Conservation (phyloP, 768 basidiomycete genomes). For the Hebeloma cylindrosporum region DNA sequence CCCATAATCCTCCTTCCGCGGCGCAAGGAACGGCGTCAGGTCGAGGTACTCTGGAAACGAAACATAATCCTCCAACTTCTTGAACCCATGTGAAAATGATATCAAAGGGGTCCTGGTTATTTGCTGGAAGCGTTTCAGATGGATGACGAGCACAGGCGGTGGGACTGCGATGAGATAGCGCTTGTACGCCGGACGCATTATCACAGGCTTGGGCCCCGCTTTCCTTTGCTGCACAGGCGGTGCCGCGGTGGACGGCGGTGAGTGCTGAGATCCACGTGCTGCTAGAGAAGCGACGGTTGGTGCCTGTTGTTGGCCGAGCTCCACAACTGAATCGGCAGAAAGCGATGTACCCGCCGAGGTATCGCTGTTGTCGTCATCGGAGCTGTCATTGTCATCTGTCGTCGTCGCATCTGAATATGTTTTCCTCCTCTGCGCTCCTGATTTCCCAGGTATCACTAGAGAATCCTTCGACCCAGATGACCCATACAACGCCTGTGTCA, state of each 20-base stretch:
- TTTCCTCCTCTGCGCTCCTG: constrained; percentile 6
- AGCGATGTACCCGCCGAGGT: constrained; percentile 32
- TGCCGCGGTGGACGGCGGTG: constrained; percentile 2
- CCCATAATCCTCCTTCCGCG: constrained; percentile 70
- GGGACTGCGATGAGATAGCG: constrained; percentile 87
- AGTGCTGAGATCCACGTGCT: neutral
- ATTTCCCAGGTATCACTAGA: constrained; percentile 21
- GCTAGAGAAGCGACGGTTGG: too few species aligned
- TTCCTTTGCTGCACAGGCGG: constrained; percentile 29
- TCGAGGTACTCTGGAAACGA: constrained; percentile 89
- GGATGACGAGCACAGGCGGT: constrained; percentile 88
- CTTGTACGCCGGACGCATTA: constrained; percentile 87
- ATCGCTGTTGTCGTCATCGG: constrained; percentile 46
- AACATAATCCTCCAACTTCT: constrained; percentile 90
- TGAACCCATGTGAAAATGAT: constrained; percentile 70
- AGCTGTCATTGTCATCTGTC: constrained; percentile 35
- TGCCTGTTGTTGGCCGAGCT: constrained; percentile 6
- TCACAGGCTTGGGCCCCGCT: constrained; percentile 57
- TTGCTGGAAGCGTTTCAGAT: constrained; percentile 95
- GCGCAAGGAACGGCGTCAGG: constrained; percentile 83
- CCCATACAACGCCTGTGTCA: constrained; percentile 16
- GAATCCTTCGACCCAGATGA: constrained; percentile 24
- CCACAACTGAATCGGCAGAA: constrained; percentile 21
- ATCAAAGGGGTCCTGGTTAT: constrained; percentile 60
- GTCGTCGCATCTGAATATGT: constrained; percentile 14